Base-by-base conservation (phyloP, 2,329 filamentous ascomycete species). In the Purpureocillium lavendulum region DNA sequence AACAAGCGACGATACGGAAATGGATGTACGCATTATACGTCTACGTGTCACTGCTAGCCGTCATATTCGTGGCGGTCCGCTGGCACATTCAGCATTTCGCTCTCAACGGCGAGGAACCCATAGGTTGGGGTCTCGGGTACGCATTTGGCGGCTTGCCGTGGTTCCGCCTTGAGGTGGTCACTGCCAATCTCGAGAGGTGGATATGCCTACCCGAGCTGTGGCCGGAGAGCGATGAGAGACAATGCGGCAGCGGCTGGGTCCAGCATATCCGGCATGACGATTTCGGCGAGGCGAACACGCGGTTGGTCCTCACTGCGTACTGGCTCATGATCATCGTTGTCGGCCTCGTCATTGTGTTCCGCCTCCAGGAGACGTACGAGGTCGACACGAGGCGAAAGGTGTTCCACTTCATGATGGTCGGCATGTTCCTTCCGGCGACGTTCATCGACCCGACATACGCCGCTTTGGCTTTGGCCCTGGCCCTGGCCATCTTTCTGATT, bases 381-480 rank as follows among this genome's bases (percentile, higher is more conserved):
- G 90, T 98, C 35, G 92, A 98, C 62, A 98, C 92, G 1, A 78
- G 92, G 36, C 80, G 92, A 37, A 98, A 98, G 61, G 86, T 97
- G 17, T 98, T 98, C 59, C 92, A 98, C 60, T 94, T 94, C 50
- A 95, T 90, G 74, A 97, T 97, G 84, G 90, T 97, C 7, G 80
- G 80, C 40, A 96, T 98, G 87, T 82, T 98, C 40, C 71, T 97
- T 2, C 89, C 92, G 0, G 80, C 86, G 2, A 85, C 83, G 2
- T 96, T 80, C 56, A 66, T 97, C 46, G 92, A 98, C 58, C 90
- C 92, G 1, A 72, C 82, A 31, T 97, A 87, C 59, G 80, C 82
- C 36, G 78, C 84, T 1, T 69, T 98, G 11, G 87, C 88, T 0
- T 70, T 97, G n/a, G 71, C 74, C 0, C 66, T 96, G 26, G 78